A percentile compares a stretch with the other conserved stretches of the same genome.
These are phyloP conservation scores for Ligustrum vulgare DNA, from an alignment of 257 asterid species.

Conservation along the genomic window DNA sequence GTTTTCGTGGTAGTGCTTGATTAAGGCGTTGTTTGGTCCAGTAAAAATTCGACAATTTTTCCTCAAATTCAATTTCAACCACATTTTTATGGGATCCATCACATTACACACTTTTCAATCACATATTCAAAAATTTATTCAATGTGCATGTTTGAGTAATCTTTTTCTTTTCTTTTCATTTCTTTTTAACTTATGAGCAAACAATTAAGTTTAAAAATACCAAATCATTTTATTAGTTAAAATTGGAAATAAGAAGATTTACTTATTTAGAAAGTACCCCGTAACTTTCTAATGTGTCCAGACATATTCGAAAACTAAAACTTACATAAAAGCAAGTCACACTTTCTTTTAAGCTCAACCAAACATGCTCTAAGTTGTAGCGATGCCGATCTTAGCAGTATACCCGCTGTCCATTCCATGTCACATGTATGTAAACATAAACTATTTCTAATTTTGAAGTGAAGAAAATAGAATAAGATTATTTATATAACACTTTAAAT, in stretches of 20 bases:
- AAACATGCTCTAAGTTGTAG: not conserved
- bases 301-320: too few species aligned
- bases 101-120: too few species aligned
- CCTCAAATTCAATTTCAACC: too few species aligned
- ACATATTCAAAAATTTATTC: too few species aligned
- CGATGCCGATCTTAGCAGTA: not conserved
- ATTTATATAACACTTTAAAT: not conserved
- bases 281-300: too few species aligned
- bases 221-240: not conserved
- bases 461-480: not conserved
- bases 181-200: not conserved
- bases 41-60: too few species aligned
- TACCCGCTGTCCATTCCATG: not conserved
- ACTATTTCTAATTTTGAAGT: not conserved
- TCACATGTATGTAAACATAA: not conserved
- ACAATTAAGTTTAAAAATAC: not conserved
- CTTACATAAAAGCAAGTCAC: too few species aligned
- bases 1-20: not conserved
- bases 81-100: too few species aligned
- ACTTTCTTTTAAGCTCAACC: not conserved
- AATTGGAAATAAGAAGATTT: not conserved
- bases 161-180: too few species aligned
- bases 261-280: not conserved
- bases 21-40: constrained; percentile 13
- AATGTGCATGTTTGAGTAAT: constrained; percentile 15